phyloP scores from a whole-genome alignment of 495 filamentous ascomycete species.

The Trichoderma virens region DNA sequence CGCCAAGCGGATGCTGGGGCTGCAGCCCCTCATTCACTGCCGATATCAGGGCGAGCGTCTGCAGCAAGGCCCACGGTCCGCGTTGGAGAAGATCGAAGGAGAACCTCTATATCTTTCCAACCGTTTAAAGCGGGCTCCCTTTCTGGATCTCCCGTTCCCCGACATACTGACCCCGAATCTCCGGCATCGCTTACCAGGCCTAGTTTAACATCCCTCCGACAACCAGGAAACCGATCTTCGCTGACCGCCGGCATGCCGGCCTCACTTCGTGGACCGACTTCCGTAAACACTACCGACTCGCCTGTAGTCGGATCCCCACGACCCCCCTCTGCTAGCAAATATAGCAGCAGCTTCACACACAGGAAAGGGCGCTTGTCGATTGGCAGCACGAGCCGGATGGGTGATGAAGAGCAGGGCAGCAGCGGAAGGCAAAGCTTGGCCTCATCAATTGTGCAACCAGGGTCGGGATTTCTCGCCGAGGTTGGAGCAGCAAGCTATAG shows the following conservation, averaged over 20 bases:
- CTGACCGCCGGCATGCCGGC: conserved; percentile 58
- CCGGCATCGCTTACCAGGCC: conserved; percentile 45
- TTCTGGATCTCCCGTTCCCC: conserved; percentile 68
- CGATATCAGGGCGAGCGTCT: conserved; percentile 26
- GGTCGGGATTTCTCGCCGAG: conserved; percentile 75
- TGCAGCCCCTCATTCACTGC: conserved; percentile 36
- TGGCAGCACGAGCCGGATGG: conserved; percentile 53
- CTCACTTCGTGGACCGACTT: conserved; percentile 43
- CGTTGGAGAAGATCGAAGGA: conserved; percentile 30
- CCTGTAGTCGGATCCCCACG: conserved; percentile 62
- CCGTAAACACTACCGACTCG: conserved; percentile 45
- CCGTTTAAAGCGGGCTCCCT: conserved; percentile 91
- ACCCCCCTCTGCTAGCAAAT: conserved; percentile 74
- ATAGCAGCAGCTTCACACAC: conserved; percentile 59
- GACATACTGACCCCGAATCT: conserved; percentile 29
- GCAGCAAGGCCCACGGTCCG: conserved; percentile 40
- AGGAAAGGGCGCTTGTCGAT: conserved; percentile 69
- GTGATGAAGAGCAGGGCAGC: conserved; percentile 77
- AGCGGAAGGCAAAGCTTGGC: conserved; percentile 81
- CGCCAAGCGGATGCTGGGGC: conserved; percentile 31
- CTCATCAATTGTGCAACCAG: conserved; percentile 75
- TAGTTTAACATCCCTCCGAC: conserved; percentile 46
- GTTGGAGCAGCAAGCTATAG: conserved; percentile 63
- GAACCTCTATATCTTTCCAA: conserved; percentile 87
- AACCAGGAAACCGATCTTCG: conserved; percentile 60